Evolutionary conservation across 2,329 filamentous ascomycete species (phyloP), one percentile per base, ranked within the genome.

Genomic region (Beauveria australis): DNA sequence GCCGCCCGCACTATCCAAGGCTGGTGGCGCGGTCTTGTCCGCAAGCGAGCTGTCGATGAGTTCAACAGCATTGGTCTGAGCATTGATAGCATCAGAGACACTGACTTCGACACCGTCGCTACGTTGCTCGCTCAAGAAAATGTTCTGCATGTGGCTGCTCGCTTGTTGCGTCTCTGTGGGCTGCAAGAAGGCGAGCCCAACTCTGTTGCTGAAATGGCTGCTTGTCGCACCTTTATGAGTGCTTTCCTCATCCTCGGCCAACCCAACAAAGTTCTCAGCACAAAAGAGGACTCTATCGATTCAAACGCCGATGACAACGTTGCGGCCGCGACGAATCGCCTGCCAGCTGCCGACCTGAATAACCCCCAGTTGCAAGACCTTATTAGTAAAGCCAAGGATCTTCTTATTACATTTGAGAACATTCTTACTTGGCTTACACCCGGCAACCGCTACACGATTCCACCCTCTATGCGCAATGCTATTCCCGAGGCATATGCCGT

Each of bases 241-340:
- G 88, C 90, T 5, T 93, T 89, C 70, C 78, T 94, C 59, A 92
- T 93, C 63, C 76, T 92, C 28, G 89, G 88, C 1, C 90, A 93
- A 70, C 89, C 90, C 1, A 85, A 86, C 1, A 86, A 91, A 66
- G 89, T 93, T 1, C 81, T 94, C 40, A 89, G 83, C 72, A 89
- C 86, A 70, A 89, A 90, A 69, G 24, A 53, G 4, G 58, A 60
- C 22, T 18, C 48, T 12, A 22, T 28, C 22, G 49, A 46, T 9
- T 37, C 41, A 18, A 53, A 18, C 7, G 85, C 87, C 54, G 86
- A 87, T 56, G 79, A 75, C 53, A 76, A 78, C 64, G 74, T 85
- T 62, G 81, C 83, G 70, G 83, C 86, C 70, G 77, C 80, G 64
- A 66, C 66, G 3, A 62, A 46, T 24, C 67, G 71, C n/a, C 61